Evolutionary conservation across 164 flowering plant genomes (phyloP).

Genomic region (Annona cherimola): DNA sequence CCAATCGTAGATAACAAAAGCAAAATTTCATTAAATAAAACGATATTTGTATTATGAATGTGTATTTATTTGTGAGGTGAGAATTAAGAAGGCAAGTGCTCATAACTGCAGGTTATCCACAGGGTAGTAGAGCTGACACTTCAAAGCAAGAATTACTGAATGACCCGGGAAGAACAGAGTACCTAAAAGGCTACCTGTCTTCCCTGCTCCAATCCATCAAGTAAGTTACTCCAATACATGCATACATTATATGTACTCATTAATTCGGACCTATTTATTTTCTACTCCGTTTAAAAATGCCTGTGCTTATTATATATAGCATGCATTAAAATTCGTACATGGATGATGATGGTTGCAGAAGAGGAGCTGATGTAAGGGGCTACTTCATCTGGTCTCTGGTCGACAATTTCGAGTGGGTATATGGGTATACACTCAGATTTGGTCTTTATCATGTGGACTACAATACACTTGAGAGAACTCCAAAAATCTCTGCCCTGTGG

Average conservation of each 20-base stretch:
- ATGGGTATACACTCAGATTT: slow-evolving; percentile 12
- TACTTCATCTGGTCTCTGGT: slow-evolving; percentile 35
- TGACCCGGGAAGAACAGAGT: slow-evolving; percentile 7
- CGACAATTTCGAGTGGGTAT: slow-evolving; percentile 39
- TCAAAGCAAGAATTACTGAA: slow-evolving; percentile 4
- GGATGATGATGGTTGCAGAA: slow-evolving; percentile 1
- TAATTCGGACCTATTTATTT: background rate
- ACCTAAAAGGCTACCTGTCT: slow-evolving; percentile 2
- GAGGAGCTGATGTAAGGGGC: slow-evolving; percentile 15
- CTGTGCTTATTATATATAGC: background rate
- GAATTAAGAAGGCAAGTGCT: too few species aligned
- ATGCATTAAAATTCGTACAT: too few species aligned
- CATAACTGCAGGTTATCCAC: slow-evolving; percentile 3
- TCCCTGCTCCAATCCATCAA: slow-evolving; percentile 6
- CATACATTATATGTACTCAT: background rate
- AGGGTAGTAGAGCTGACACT: background rate
- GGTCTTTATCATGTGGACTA: slow-evolving; percentile 9
- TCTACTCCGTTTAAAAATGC: background rate
- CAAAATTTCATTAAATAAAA: too few species aligned
- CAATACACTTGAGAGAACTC: slow-evolving; percentile 8
- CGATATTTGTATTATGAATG: too few species aligned
- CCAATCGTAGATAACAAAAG: too few species aligned
- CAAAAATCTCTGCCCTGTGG: slow-evolving; percentile 13
- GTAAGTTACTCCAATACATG: background rate
- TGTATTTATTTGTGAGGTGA: background rate